Evolutionary conservation across 352 stramenopile genomes (phyloP), one percentile per base, ranked within the genome.

Genomic region (Globisporangium paroecandrum): DNA sequence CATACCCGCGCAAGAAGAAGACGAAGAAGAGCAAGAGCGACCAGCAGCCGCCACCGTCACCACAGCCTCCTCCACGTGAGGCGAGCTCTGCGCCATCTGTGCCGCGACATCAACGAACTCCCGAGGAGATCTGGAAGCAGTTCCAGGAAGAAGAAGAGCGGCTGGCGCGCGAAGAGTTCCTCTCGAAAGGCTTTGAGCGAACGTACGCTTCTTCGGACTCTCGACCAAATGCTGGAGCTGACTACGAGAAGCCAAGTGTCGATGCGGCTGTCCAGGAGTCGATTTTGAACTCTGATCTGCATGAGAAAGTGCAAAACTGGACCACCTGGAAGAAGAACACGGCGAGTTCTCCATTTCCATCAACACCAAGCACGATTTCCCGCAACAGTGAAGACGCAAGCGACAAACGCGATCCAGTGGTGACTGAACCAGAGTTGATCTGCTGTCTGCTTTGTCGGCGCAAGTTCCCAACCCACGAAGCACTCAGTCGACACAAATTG

Each of bases 111-210:
- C 69, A 70, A 49, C 74, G 76, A 9, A 89, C 85, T 8, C 71
- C 82, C 0, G 81, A 92, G 57, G 82, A 95, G 61, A 85, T 93
- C 22, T 93, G 85, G 82, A 64, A 73, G 24, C 64, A 71, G 36
- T 95, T 95, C 62, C 76, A 89, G 63, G 73, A 76, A 1, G 79
- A 95, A 70, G 87, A 95, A 65, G 87, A 95, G 62, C 77, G 81
- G 6, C 32, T 81, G 15, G 87, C 87, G 38, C 72, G 77, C 22
- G 62, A 69, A 36, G 76, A 93, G 43, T 95, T 95, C 43, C 55
- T 75, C 25, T 65, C 68, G 1, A 82, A 79, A 64, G 87, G 87
- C 10, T 95, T 93, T 66, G 79, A 91, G 2, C 78, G 85, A 29
- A 62, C 78, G 24, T 93, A 83, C 61, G 70, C 76, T 22, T 65